These are phyloP conservation scores for Mycena olivaceomarginata DNA, from an alignment of 768 basidiomycete species.

Conservation along the genomic window DNA sequence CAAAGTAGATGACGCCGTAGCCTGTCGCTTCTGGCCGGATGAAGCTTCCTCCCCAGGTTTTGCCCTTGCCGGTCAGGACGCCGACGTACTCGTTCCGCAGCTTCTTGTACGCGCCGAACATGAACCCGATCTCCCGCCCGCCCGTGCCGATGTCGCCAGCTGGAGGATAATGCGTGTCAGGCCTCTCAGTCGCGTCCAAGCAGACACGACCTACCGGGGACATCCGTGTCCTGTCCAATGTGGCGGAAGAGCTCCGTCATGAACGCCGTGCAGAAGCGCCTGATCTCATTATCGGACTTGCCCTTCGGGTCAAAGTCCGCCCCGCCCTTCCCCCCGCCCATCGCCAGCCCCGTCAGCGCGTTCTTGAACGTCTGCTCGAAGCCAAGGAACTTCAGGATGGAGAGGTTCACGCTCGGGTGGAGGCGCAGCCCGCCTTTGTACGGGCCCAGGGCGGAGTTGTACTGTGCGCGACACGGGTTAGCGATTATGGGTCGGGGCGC, in stretches of 20 bases:
- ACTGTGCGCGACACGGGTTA: constrained; percentile 58
- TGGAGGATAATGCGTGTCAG: constrained; percentile 34
- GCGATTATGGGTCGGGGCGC: neutral
- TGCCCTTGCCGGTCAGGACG: constrained; percentile 84
- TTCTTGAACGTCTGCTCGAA: constrained; percentile 91
- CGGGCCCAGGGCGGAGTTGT: constrained; percentile 86
- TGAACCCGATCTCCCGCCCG: constrained; percentile 84
- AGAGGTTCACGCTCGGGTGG: constrained; percentile 87
- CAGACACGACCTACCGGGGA: constrained; percentile 66
- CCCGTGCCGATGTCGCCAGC: constrained; percentile 86
- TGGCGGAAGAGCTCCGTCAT: constrained; percentile 85
- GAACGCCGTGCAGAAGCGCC: constrained; percentile 82
- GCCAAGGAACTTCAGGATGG: constrained; percentile 90
- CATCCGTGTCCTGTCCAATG: constrained; percentile 85
- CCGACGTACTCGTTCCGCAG: constrained; percentile 82
- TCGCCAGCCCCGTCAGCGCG: constrained; percentile 83
- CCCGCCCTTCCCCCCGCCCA: constrained; percentile 90
- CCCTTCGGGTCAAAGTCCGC: constrained; percentile 90
- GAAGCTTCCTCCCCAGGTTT: constrained; percentile 81
- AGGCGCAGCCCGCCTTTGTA: constrained; percentile 89
- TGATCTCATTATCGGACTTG: constrained; percentile 84
- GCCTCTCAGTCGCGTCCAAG: neutral
- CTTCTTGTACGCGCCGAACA: constrained; percentile 89
- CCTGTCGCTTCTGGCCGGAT: constrained; percentile 86
- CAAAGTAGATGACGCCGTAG: constrained; percentile 87